Percentiles rank a stretch among this genome's conserved stretches.
phyloP scores from a whole-genome alignment of 257 asterid genomes.

The Leptodermis oblonga region DNA sequence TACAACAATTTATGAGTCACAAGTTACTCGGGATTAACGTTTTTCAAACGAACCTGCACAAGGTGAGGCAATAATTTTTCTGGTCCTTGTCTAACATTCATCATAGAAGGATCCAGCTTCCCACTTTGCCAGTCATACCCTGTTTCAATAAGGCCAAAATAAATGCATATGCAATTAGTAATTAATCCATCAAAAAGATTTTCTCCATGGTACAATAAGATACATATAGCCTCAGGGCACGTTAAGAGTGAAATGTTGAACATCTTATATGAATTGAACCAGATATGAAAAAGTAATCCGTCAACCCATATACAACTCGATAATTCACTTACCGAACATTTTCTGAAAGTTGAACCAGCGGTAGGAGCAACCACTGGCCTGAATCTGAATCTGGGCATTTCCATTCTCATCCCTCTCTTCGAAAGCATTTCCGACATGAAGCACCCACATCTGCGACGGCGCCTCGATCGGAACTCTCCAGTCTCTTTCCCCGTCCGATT shows the following conservation, averaged over 20 bases:
- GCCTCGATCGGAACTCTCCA: constrained; percentile 94
- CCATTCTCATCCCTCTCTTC: constrained; percentile 48
- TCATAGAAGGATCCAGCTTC: constrained; percentile 79
- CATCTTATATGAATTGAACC: no score
- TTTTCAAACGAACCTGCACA: constrained; percentile 42
- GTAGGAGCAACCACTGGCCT: constrained; percentile 85
- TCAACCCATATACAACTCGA: no score
- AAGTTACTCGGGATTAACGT: neutral
- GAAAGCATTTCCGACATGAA: constrained; percentile 87
- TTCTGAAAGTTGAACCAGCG: constrained; percentile 97
- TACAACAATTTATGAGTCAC: no score
- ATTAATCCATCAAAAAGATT: neutral
- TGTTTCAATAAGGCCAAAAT: constrained; percentile 12
- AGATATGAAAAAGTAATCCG: no score
- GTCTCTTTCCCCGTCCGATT: constrained; percentile 35
- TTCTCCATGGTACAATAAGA: no score
- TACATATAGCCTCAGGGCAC: no score
- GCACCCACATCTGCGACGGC: constrained; percentile 87
- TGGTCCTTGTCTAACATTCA: constrained; percentile 62
- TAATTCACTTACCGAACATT: constrained; percentile 89
- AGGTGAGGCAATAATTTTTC: constrained; percentile 75
- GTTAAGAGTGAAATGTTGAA: no score
- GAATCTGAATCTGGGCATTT: constrained; percentile 54
- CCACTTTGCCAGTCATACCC: constrained; percentile 98
- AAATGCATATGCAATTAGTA: neutral